phyloP scores from a whole-genome alignment of 805 yeast genomes.

The Candida ascalaphidarum region DNA sequence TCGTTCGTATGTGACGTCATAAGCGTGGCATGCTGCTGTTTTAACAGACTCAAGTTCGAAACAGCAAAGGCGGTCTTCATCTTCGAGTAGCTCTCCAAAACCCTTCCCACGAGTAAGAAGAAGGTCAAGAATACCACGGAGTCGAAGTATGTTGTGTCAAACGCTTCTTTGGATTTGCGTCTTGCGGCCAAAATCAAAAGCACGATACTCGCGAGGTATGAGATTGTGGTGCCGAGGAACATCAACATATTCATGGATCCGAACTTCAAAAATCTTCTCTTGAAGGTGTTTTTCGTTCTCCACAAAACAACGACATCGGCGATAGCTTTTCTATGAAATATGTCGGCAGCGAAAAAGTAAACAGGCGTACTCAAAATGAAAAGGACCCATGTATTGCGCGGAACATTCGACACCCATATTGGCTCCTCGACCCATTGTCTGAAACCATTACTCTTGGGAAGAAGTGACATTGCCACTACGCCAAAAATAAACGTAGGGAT shows the following conservation, averaged over 20 bases:
- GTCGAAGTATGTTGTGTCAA: constrained; percentile 62
- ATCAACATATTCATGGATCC: constrained; percentile 75
- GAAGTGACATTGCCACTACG: constrained; percentile 57
- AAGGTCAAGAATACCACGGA: constrained; percentile 71
- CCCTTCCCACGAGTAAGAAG: constrained; percentile 62
- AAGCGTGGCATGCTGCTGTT: constrained; percentile 41
- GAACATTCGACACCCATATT: constrained; percentile 52
- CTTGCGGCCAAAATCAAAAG: constrained; percentile 40
- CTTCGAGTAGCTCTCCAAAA: constrained; percentile 60
- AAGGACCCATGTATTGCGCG: constrained; percentile 58
- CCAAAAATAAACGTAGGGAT: constrained; percentile 66
- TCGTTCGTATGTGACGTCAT: constrained; percentile 14
- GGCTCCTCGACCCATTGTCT: constrained; percentile 53
- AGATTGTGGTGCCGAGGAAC: constrained; percentile 64
- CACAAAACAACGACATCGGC: constrained; percentile 52
- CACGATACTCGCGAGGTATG: constrained; percentile 62
- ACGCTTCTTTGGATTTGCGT: constrained; percentile 7
- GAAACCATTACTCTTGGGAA: constrained; percentile 32
- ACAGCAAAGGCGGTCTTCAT: constrained; percentile 61
- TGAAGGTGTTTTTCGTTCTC: constrained; percentile 46
- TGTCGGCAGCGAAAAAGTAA: constrained; percentile 65
- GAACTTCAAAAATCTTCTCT: constrained; percentile 50
- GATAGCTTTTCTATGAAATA: constrained; percentile 61
- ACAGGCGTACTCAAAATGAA: constrained; percentile 63
- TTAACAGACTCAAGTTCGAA: constrained; percentile 41